A percentile compares a stretch with the other conserved stretches of the same genome.
phyloP scores from a whole-genome alignment of 192 early-diverging fungal genomes.

The Podila clonocystis region DNA sequence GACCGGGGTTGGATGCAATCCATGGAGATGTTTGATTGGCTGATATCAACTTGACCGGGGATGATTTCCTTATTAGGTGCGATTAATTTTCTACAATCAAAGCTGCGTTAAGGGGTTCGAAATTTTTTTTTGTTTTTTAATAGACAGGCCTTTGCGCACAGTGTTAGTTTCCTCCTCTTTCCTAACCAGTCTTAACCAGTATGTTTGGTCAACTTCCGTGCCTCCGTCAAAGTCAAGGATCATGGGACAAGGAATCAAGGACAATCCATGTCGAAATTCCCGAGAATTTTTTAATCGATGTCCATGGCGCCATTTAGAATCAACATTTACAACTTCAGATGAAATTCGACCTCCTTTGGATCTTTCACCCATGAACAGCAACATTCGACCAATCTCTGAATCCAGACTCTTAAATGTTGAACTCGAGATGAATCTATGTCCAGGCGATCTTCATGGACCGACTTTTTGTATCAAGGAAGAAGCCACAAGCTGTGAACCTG shows the following conservation, averaged over 20 bases:
- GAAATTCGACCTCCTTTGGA: too few species aligned
- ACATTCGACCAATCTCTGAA: too few species aligned
- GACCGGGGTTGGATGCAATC: not conserved
- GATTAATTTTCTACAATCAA: too few species aligned
- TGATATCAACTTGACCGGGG: slow-evolving; percentile 7
- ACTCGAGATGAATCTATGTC: too few species aligned
- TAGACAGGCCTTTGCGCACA: not conserved
- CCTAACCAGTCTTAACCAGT: slow-evolving; percentile 7
- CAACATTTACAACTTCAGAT: too few species aligned
- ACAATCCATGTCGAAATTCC: too few species aligned
- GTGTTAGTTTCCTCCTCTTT: slow-evolving; percentile 2
- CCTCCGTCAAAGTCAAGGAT: not conserved
- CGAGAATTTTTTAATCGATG: too few species aligned
- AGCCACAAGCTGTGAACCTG: not conserved
- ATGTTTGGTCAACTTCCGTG: not conserved
- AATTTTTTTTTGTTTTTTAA: slow-evolving; percentile 11
- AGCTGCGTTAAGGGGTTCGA: slow-evolving; percentile 4
- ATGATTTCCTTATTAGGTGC: slow-evolving; percentile 8
- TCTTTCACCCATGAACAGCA: too few species aligned
- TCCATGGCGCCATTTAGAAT: too few species aligned
- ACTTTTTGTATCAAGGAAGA: not conserved
- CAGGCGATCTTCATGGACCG: too few species aligned
- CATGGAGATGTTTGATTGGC: not conserved
- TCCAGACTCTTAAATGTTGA: too few species aligned
- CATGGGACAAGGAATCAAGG: not conserved